These are phyloP conservation scores for Borovskyia barvae DNA, from an alignment of 208 protist species.

Conservation along the genomic window DNA sequence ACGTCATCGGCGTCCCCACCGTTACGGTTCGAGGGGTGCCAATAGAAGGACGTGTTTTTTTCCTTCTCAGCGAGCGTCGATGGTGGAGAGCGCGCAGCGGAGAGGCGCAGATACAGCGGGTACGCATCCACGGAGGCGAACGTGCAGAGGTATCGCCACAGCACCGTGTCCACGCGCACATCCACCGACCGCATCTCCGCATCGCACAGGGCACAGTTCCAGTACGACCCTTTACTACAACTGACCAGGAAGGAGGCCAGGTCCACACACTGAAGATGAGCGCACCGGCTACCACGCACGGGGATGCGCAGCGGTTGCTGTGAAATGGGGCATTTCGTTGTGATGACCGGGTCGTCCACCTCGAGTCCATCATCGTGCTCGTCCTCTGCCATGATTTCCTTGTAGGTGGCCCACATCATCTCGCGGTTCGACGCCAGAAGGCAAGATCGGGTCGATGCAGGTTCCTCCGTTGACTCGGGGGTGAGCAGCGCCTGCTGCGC, in stretches of 20 bases:
- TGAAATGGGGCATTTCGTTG: slow-evolving; percentile 78
- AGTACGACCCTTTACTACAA: slow-evolving; percentile 70
- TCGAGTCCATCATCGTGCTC: slow-evolving; percentile 61
- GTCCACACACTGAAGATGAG: slow-evolving; percentile 83
- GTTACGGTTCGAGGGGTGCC: slow-evolving; percentile 28
- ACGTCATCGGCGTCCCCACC: slow-evolving; percentile 27
- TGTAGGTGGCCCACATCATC: slow-evolving; percentile 11
- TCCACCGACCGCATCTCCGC: slow-evolving; percentile 45
- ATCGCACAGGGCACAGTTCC: slow-evolving; percentile 87
- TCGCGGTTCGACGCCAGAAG: slow-evolving; percentile 8
- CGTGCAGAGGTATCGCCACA: slow-evolving; percentile 51
- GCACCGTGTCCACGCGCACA: slow-evolving; percentile 63
- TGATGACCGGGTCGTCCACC: slow-evolving; percentile 65
- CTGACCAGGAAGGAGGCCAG: slow-evolving; percentile 59
- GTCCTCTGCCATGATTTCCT: slow-evolving; percentile 19
- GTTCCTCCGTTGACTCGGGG: background rate
- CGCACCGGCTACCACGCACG: slow-evolving; percentile 58
- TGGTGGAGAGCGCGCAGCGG: slow-evolving; percentile 3
- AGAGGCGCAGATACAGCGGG: slow-evolving; percentile 36
- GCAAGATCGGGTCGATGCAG: background rate
- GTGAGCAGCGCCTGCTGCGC: slow-evolving; percentile 17
- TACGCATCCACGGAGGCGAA: slow-evolving; percentile 3
- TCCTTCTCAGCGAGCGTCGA: background rate
- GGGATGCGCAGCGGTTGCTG: slow-evolving; percentile 67
- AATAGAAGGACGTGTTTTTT: slow-evolving; percentile 17